phyloP scores from a whole-genome alignment of 495 filamentous ascomycete genomes.

The Penicillium crystallinum region DNA sequence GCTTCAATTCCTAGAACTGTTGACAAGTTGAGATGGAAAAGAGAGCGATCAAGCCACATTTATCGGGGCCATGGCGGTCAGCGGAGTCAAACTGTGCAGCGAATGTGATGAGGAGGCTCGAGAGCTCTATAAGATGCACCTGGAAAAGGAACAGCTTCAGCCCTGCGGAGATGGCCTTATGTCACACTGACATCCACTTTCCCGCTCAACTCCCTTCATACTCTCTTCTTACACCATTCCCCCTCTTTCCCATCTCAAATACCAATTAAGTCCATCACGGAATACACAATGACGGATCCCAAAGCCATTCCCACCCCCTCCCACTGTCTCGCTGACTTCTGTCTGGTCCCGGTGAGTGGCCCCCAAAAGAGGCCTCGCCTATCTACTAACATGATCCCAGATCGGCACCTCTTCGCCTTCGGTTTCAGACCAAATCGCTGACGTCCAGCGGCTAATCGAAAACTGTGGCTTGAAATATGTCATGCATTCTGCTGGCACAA shows the following conservation, averaged over 20 bases:
- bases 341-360: constrained; percentile 64
- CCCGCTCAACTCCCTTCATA: too few relatives aligned
- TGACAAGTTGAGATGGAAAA: background rate
- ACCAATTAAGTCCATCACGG: too few relatives aligned
- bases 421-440: constrained; percentile 81
- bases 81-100: background rate
- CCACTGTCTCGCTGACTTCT: constrained; percentile 73
- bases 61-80: constrained; percentile 2
- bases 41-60: background rate
- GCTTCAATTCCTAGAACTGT: too few relatives aligned
- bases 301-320: constrained; percentile 55
- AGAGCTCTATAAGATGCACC: too few relatives aligned
- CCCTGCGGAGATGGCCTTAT: background rate
- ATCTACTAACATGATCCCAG: constrained; percentile 32
- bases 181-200: background rate
- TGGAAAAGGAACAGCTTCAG: background rate
- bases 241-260: background rate
- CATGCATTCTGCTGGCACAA: constrained; percentile 92
- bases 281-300: constrained; percentile 12
- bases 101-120: background rate
- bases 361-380: background rate
- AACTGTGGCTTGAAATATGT: constrained; percentile 71
- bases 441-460: constrained; percentile 81
- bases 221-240: too few relatives aligned
- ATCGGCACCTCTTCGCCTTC: constrained; percentile 78